Percentiles rank a stretch among this genome's conserved stretches.
phyloP scores from a whole-genome alignment of 1,139 yeast genomes.

The Candida labiduridarum region DNA sequence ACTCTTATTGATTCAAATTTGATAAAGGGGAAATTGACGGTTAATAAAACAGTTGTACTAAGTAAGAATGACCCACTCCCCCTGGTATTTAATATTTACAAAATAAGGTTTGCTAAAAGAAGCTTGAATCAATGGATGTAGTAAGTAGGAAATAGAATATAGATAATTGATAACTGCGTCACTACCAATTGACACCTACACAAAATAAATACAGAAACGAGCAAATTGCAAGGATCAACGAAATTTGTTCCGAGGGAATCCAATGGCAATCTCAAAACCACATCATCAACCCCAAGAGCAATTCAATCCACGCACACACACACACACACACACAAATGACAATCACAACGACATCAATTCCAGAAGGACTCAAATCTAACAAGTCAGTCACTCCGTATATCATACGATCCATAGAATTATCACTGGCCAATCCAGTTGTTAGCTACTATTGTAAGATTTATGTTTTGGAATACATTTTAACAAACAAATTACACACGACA shows the following conservation, averaged over 20 bases:
- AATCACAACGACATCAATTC: slow-evolving; percentile 23
- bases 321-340: slow-evolving; percentile 11
- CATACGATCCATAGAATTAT: slow-evolving; percentile 53
- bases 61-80: slow-evolving; percentile 58
- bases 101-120: slow-evolving; percentile 9
- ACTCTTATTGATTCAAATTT: slow-evolving; percentile 55
- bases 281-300: too few species aligned
- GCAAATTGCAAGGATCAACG: background rate
- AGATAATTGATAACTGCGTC: background rate
- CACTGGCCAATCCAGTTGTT: slow-evolving; percentile 52
- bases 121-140: slow-evolving; percentile 15
- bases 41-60: slow-evolving; percentile 47
- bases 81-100: slow-evolving; percentile 33
- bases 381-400: slow-evolving; percentile 49
- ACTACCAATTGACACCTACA: background rate
- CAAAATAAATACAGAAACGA: background rate
- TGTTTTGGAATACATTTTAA: slow-evolving; percentile 68
- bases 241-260: background rate
- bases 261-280: background rate
- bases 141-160: too few species aligned
- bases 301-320: background rate
- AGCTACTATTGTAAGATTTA: slow-evolving; percentile 61
- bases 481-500: slow-evolving; percentile 55
- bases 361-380: slow-evolving; percentile 30
- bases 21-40: slow-evolving; percentile 54